Percentiles rank a stretch among this genome's conserved stretches.
Evolutionary conservation across 805 yeast genomes (phyloP).

Genomic region (Wickerhamomyces alni): DNA sequence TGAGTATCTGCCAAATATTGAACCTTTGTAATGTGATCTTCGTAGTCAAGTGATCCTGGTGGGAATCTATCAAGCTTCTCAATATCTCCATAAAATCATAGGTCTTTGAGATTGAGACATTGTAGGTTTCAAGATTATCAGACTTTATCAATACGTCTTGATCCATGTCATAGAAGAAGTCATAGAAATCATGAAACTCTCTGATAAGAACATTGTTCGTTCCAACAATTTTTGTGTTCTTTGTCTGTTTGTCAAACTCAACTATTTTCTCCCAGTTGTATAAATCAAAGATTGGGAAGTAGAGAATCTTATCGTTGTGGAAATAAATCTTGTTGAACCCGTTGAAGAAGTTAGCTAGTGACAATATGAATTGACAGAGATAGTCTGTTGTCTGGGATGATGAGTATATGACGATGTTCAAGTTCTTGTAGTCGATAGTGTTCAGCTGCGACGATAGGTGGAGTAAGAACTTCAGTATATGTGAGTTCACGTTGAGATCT

Average conservation of each 20-base stretch:
- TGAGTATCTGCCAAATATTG: slow-evolving; percentile 27
- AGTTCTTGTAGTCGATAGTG: slow-evolving; percentile 33
- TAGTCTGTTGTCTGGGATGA: slow-evolving; percentile 31
- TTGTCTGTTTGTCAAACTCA: slow-evolving; percentile 16
- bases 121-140: slow-evolving; percentile 7
- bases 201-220: slow-evolving; percentile 64
- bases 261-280: slow-evolving; percentile 44
- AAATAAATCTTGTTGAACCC: slow-evolving; percentile 36
- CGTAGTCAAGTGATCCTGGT: slow-evolving; percentile 25
- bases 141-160: slow-evolving; percentile 27
- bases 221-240: slow-evolving; percentile 45
- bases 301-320: slow-evolving; percentile 34
- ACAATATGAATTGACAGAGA: slow-evolving; percentile 37
- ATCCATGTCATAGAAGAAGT: slow-evolving; percentile 57
- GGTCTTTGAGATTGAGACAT: slow-evolving; percentile 16
- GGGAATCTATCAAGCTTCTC: slow-evolving; percentile 8
- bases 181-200: slow-evolving; percentile 49
- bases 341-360: slow-evolving; percentile 32
- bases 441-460: slow-evolving; percentile 28
- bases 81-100: slow-evolving; percentile 16
- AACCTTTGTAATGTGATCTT: slow-evolving; percentile 24
- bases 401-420: slow-evolving; percentile 34
- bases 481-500: slow-evolving; percentile 19
- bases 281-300: slow-evolving; percentile 57
- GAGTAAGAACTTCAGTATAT: slow-evolving; percentile 24